A percentile compares a stretch with the other conserved stretches of the same genome.
Conservation (phyloP, 2,329 filamentous ascomycete genomes). For the Aureobasidium pullulans region DNA sequence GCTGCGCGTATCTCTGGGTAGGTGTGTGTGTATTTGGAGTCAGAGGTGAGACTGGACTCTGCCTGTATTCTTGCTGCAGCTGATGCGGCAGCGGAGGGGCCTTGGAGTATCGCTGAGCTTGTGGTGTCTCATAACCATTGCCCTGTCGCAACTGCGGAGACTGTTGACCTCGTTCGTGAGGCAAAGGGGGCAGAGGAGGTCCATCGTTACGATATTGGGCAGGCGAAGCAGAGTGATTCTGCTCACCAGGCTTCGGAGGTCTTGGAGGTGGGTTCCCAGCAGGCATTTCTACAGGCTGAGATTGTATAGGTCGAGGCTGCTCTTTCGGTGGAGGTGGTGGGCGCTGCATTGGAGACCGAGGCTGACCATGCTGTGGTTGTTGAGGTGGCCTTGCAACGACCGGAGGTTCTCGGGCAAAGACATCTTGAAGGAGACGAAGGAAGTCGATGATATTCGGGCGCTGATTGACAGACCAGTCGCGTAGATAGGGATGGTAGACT, state of each 20-base stretch:
- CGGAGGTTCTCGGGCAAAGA: conserved; percentile 92
- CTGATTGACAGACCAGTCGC: conserved; percentile 83
- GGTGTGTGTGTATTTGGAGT: neutral
- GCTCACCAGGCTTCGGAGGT: conserved; percentile 47
- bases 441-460: conserved; percentile 82
- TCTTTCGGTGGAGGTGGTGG: conserved; percentile 31
- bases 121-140: conserved; percentile 20
- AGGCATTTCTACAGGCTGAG: conserved; percentile 17
- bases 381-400: conserved; percentile 66
- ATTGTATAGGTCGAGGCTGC: conserved; percentile 19
- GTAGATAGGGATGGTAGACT: conserved; percentile 92
- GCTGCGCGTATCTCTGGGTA: conserved; percentile 20
- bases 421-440: conserved; percentile 68
- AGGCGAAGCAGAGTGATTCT: conserved; percentile 17
- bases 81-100: conserved; percentile 6
- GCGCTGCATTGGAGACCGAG: conserved; percentile 40
- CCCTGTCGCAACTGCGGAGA: conserved; percentile 17
- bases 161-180: conserved; percentile 19
- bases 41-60: neutral
- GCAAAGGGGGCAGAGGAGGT: conserved; percentile 30
- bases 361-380: conserved; percentile 35
- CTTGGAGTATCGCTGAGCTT: neutral
- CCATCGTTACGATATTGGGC: conserved; percentile 18
- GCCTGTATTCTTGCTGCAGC: neutral
- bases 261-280: conserved; percentile 35